Conservation (phyloP, 305 asterid genomes). For the Caryopteris hybrid region DNA sequence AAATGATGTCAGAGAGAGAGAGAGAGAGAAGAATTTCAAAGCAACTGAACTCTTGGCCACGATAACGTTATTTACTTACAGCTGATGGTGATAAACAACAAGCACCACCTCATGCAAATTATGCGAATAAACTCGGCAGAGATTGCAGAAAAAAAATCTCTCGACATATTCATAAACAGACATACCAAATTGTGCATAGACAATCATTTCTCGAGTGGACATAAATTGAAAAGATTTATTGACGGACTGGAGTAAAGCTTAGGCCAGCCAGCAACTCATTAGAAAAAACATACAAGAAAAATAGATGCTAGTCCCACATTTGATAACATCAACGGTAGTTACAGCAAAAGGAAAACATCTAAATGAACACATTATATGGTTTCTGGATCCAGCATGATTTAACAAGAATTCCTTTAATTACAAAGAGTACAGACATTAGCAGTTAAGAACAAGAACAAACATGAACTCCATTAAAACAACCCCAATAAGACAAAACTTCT, state of each 20-base stretch:
- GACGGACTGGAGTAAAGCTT: not conserved
- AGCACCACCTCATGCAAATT: not conserved
- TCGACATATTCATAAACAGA: not conserved
- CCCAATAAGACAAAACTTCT: not conserved
- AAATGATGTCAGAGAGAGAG: not conserved
- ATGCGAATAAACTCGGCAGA: not conserved
- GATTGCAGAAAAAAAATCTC: not conserved
- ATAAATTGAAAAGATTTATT: not conserved
- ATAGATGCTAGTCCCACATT: not conserved
- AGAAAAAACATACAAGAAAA: not conserved
- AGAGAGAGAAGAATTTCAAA: not conserved
- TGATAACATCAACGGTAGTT: not conserved
- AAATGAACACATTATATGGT: not conserved
- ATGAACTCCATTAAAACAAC: not conserved
- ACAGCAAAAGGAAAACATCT: not conserved
- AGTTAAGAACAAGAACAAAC: slow-evolving; percentile 10
- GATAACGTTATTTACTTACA: slow-evolving; percentile 2
- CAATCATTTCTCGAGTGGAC: not conserved
- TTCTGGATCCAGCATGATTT: not conserved
- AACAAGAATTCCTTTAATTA: not conserved
- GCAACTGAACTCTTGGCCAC: slow-evolving; percentile 3
- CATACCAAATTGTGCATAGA: not conserved
- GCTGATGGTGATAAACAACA: slow-evolving; percentile 11
- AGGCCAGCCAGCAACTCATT: not conserved
- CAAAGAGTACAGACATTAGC: not conserved